Percentiles rank a stretch among this genome's conserved stretches.
Conservation (phyloP, 1,139 yeast genomes). For the Candida freyschussii region DNA sequence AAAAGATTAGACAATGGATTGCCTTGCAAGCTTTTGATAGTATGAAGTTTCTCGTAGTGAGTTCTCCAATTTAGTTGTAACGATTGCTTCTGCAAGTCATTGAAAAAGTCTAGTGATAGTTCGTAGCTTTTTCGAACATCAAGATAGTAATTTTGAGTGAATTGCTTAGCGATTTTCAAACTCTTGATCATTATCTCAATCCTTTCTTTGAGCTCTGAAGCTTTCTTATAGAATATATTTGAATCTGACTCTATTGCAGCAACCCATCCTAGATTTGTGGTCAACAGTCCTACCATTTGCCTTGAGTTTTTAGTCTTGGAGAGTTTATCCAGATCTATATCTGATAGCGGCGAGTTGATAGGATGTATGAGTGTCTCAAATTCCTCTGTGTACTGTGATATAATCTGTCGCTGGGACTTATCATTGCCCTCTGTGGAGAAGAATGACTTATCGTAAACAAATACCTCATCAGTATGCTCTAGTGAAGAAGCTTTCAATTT, state of each 20-base stretch:
- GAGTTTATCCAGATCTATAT: conserved; percentile 21
- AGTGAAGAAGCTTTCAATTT: conserved; percentile 44
- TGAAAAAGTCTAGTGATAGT: conserved; percentile 43
- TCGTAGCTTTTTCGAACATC: conserved; percentile 51
- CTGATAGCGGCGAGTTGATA: conserved; percentile 37
- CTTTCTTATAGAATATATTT: conserved; percentile 29
- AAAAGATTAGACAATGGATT: conserved; percentile 29
- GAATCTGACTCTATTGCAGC: conserved; percentile 45
- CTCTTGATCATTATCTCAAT: conserved; percentile 42
- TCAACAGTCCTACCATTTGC: conserved; percentile 31
- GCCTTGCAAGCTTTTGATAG: conserved; percentile 33
- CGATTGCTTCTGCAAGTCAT: conserved; percentile 42
- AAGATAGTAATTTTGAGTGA: conserved; percentile 46
- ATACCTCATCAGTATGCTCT: conserved; percentile 39
- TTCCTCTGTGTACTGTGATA: conserved; percentile 6
- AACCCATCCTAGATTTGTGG: conserved; percentile 49
- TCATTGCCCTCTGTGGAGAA: conserved; percentile 30
- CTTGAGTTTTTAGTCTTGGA: conserved; percentile 19
- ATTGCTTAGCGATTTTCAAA: conserved; percentile 53
- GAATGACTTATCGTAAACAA: conserved; percentile 54
- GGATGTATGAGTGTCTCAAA: conserved; percentile 36
- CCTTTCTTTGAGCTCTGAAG: conserved; percentile 25
- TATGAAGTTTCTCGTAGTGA: conserved; percentile 37
- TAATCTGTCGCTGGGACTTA: conserved; percentile 11
- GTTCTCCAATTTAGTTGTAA: conserved; percentile 45